Evolutionary conservation across 208 protist genomes (phyloP).

Genomic region (Trypanosoma rangeli): DNA sequence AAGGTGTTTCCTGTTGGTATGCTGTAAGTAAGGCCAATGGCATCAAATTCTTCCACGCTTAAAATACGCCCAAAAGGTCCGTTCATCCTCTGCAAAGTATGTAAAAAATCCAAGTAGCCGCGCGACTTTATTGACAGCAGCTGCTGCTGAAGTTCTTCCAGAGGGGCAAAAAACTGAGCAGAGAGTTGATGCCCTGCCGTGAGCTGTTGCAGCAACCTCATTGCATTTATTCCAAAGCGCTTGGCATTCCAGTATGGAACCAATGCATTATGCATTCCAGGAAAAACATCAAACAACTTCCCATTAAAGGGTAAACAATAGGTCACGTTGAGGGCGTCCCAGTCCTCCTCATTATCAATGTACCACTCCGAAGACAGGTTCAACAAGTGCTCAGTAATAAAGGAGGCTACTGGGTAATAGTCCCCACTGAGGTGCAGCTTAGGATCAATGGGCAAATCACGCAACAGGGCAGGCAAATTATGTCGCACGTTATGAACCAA

Average conservation of each 20-base stretch:
- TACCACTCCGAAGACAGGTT: slow-evolving; percentile 42
- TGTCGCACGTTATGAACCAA: slow-evolving; percentile 34
- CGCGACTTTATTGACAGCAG: slow-evolving; percentile 7
- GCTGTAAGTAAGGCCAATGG: slow-evolving; percentile 18
- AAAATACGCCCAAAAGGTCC: slow-evolving; percentile 9
- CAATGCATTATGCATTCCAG: slow-evolving; percentile 12
- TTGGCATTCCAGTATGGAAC: slow-evolving; percentile 40
- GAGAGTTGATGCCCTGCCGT: background rate
- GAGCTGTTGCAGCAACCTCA: slow-evolving; percentile 6
- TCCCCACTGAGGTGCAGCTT: slow-evolving; percentile 34
- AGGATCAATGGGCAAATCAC: slow-evolving; percentile 19
- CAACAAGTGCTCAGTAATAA: slow-evolving; percentile 48
- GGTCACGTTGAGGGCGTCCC: slow-evolving; percentile 42
- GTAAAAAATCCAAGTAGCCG: slow-evolving; percentile 21
- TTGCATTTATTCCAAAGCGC: slow-evolving; percentile 12
- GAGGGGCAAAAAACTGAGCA: background rate
- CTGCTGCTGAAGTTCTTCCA: background rate
- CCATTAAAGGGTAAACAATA: slow-evolving; percentile 56
- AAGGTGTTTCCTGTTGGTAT: slow-evolving; percentile 15
- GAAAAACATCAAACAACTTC: slow-evolving; percentile 32
- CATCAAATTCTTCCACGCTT: slow-evolving; percentile 22
- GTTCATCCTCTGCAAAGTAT: background rate
- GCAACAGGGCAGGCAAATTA: slow-evolving; percentile 18
- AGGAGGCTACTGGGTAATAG: slow-evolving; percentile 39
- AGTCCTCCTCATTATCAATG: slow-evolving; percentile 35